Conservation (phyloP, 495 filamentous ascomycete genomes). For the Hypoxylon subgilvum region DNA sequence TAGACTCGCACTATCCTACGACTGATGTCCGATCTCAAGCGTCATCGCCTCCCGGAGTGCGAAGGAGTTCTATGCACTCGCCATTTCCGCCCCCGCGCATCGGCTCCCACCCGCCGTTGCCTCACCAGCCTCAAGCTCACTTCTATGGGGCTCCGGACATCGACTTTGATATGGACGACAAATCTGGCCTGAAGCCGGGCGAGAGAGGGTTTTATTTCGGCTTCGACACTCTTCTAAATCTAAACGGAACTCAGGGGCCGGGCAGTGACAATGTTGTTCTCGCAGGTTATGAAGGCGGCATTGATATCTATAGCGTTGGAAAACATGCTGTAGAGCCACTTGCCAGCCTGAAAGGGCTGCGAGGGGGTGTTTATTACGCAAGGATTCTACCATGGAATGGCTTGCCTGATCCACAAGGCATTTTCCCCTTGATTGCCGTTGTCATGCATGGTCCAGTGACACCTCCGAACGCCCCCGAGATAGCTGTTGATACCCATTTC, state of each 20-base stretch:
- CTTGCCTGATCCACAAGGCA: constrained; percentile 32
- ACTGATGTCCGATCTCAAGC: constrained; percentile 54
- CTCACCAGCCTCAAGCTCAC: constrained; percentile 81
- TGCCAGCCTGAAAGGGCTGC: constrained; percentile 73
- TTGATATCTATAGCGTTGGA: constrained; percentile 74
- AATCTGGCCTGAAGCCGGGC: constrained; percentile 60
- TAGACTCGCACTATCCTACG: constrained; percentile 53
- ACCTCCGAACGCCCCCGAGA: constrained; percentile 41
- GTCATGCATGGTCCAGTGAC: constrained; percentile 74
- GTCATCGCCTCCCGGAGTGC: constrained; percentile 48
- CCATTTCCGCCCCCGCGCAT: constrained; percentile 54
- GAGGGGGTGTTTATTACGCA: constrained; percentile 79
- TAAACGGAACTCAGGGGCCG: constrained; percentile 52
- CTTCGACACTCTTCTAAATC: constrained; percentile 71
- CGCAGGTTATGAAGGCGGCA: constrained; percentile 73
- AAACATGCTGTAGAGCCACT: constrained; percentile 69
- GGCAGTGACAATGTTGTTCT: constrained; percentile 72
- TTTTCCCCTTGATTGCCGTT: constrained; percentile 71
- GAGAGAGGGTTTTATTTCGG: constrained; percentile 74
- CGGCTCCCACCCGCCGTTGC: constrained; percentile 68
- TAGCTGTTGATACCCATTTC: constrained; percentile 45
- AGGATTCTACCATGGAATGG: constrained; percentile 72
- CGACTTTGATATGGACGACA: constrained; percentile 66
- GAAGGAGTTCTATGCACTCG: constrained; percentile 67
- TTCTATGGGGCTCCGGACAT: constrained; percentile 70